Percentiles rank a stretch among this genome's conserved stretches.
Evolutionary conservation across 2,329 filamentous ascomycete species (phyloP).

Genomic region (Penicillium brasilianum): DNA sequence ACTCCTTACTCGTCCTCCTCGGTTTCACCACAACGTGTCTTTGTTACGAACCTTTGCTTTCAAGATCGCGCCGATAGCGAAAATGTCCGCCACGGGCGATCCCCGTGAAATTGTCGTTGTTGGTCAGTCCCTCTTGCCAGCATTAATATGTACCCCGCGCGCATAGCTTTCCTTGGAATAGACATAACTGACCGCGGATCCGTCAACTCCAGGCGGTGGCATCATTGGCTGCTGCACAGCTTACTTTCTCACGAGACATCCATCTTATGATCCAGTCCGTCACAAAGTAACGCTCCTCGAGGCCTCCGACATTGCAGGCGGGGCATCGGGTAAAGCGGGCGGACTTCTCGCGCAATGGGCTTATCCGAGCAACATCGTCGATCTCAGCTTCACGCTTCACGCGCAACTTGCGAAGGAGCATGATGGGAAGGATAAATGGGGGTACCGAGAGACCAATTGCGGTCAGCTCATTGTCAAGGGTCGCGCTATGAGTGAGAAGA

Average conservation of each 20-base stretch:
- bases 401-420: slow-evolving; percentile 84
- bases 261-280: slow-evolving; percentile 73
- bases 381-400: slow-evolving; percentile 83
- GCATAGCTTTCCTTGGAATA: slow-evolving; percentile 14
- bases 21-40: slow-evolving; percentile 30
- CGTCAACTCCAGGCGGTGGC: slow-evolving; percentile 69
- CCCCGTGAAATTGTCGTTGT: slow-evolving; percentile 49
- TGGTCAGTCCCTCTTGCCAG: slow-evolving; percentile 35
- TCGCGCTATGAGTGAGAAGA: slow-evolving; percentile 43
- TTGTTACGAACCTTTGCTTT: slow-evolving; percentile 24
- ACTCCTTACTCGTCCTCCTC: background rate
- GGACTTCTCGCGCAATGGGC: slow-evolving; percentile 91
- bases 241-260: slow-evolving; percentile 88
- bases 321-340: slow-evolving; percentile 92
- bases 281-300: slow-evolving; percentile 87
- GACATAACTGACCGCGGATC: slow-evolving; percentile 22
- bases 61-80: slow-evolving; percentile 28
- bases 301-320: slow-evolving; percentile 82
- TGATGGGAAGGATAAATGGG: slow-evolving; percentile 78
- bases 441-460: slow-evolving; percentile 79
- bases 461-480: slow-evolving; percentile 66
- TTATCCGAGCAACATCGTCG: slow-evolving; percentile 82
- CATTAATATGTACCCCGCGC: slow-evolving; percentile 32
- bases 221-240: slow-evolving; percentile 92
- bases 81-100: slow-evolving; percentile 38